Conservation (phyloP, 768 basidiomycete genomes). For the Amanita pseudoporphyria region DNA sequence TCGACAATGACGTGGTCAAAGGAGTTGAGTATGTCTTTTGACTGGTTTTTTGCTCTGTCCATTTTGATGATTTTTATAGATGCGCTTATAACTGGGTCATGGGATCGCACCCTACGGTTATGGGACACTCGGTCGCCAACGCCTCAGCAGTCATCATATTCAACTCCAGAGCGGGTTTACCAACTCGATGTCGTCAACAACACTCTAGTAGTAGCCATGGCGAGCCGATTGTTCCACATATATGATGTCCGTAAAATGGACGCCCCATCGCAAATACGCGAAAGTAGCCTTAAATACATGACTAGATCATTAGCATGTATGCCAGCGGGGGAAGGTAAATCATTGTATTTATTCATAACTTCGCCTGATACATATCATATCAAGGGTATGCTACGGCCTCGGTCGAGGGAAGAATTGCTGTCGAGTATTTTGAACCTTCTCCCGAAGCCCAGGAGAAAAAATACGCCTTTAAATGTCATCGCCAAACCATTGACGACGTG, state of each 20-base stretch:
- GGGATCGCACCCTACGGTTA: constrained; percentile 83
- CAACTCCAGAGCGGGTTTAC: constrained; percentile 80
- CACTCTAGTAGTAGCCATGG: constrained; percentile 88
- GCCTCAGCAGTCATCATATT: constrained; percentile 48
- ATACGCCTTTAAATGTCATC: constrained; percentile 97
- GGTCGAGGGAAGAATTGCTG: constrained; percentile 93
- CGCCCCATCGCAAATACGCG: constrained; percentile 67
- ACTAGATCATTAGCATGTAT: constrained; percentile 88
- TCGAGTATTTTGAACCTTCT: constrained; percentile 90
- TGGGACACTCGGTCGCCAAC: constrained; percentile 71
- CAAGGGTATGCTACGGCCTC: constrained; percentile 88
- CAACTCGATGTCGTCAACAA: constrained; percentile 69
- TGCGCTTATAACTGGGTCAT: constrained; percentile 75
- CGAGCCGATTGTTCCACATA: constrained; percentile 81
- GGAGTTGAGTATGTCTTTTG: background rate
- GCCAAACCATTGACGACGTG: constrained; percentile 80
- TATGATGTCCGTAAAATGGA: constrained; percentile 80
- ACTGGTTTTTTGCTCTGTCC: background rate
- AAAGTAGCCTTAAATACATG: constrained; percentile 94
- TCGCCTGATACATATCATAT: background rate
- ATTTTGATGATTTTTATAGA: constrained; percentile 30
- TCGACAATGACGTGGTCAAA: constrained; percentile 54
- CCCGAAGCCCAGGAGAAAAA: constrained; percentile 69
- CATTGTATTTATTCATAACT: background rate
- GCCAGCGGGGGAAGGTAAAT: constrained; percentile 80